phyloP scores from a whole-genome alignment of 257 asterid genomes.

The Linderniella brevidens region DNA sequence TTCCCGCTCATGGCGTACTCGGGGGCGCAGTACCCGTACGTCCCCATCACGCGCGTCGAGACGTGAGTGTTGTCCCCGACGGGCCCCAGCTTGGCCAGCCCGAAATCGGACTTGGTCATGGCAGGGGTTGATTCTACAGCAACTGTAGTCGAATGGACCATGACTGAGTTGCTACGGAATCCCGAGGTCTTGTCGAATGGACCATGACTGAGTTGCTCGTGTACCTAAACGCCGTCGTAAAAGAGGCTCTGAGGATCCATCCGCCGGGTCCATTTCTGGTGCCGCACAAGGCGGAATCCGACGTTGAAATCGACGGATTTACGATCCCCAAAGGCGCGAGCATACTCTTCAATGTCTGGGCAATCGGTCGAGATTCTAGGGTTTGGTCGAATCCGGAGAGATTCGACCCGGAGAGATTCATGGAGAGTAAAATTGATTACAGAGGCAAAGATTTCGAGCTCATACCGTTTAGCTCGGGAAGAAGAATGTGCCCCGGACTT shows the following conservation, averaged over 20 bases:
- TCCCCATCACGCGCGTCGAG: constrained; percentile 92
- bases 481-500: constrained; percentile 3
- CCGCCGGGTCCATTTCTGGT: too few relatives aligned
- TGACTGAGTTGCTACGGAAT: constrained; percentile 1
- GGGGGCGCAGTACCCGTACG: constrained; percentile 86
- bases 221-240: constrained; percentile 17
- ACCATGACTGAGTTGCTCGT: constrained; percentile 3
- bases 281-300: constrained; percentile 14
- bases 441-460: too few relatives aligned
- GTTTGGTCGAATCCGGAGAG: constrained; percentile 18
- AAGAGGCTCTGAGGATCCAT: constrained; percentile 18
- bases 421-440: too few relatives aligned
- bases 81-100: constrained; percentile 82
- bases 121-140: not conserved
- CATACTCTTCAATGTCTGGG: constrained; percentile 21
- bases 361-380: constrained; percentile 16
- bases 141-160: not conserved
- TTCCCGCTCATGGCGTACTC: constrained; percentile 84
- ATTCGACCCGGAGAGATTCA: too few relatives aligned
- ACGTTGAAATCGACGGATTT: constrained; percentile 13
- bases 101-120: constrained; percentile 31
- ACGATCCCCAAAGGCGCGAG: constrained; percentile 13
- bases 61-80: constrained; percentile 87
- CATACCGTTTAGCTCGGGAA: too few relatives aligned
- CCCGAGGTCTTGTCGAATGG: constrained; percentile 1